Evolutionary conservation across 164 flowering plant genomes (phyloP), one percentile per base, ranked within the genome.

Genomic region (Magnolia changhungtana): DNA sequence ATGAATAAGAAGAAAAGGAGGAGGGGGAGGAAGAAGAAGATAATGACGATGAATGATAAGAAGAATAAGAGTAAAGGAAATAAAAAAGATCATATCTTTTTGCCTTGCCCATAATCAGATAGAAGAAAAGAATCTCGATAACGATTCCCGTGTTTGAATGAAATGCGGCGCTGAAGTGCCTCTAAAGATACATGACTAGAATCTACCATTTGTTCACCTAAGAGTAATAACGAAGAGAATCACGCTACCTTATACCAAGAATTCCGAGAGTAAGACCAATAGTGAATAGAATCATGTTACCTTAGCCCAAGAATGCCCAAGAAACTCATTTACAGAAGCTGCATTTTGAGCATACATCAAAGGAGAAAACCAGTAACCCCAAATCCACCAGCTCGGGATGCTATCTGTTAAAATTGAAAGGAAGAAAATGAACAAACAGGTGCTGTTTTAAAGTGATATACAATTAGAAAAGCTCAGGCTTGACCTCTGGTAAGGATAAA

Each of bases 341-440:
- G 96, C 96, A 84, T 85, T 89, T 85, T 95, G 98, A 78, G 91
- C 93, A 87, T 95, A 95, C 91, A 86, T 90, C 76, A 95, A 75
- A 31, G 98, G 98, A 81, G 98, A 95, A 82, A 93, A 45, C 98
- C 97, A 95, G 80, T 82, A 95, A 65, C 98, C 98, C 98, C 98
- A 95, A 11, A 91, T 84, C 98, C 98, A 95, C 98, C 98, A 95
- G 0, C 76, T 77, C 2, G 96, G 93, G 8, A 95, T 90, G 74
- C 90, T 83, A 80, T 92, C 98, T 95, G 92, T 78, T 72, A 80
- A 68, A 79, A 75, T 76, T 45, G 68, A 31, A 49, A 10, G 51
- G 51, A 37, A 74, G 65, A 81, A 18, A 75, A 76, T 45, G 52
- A 61, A 75, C n/a, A 31, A 27, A 55, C 16, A 55, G 61, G 4